A percentile compares a stretch with the other conserved stretches of the same genome.
Conservation (phyloP, 2,329 filamentous ascomycete genomes). For the Fusarium sublunatum region DNA sequence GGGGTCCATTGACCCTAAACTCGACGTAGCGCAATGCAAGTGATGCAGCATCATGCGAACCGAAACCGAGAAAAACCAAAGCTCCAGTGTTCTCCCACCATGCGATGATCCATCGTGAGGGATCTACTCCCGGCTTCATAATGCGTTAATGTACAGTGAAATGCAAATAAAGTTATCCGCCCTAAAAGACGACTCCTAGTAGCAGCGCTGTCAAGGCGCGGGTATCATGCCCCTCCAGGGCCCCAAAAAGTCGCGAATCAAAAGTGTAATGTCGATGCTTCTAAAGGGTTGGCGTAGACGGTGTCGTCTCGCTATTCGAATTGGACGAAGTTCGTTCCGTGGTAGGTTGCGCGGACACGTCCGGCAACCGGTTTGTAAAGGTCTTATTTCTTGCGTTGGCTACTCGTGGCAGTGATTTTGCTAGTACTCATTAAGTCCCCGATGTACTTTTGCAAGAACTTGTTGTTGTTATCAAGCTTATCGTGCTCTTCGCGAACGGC, state of each 20-base stretch:
- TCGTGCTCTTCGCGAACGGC: conserved; percentile 94
- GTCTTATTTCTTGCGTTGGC: conserved; percentile 64
- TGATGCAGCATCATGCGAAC: conserved; percentile 37
- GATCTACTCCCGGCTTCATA: conserved; percentile 40
- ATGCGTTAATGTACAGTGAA: conserved; percentile 46
- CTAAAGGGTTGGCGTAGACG: conserved; percentile 20
- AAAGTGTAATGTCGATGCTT: conserved; percentile 30
- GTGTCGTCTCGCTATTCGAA: conserved; percentile 18
- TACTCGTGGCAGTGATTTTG: conserved; percentile 72
- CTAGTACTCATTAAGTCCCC: conserved; percentile 92
- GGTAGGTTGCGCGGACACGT: not conserved
- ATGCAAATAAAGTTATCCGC: conserved; percentile 29
- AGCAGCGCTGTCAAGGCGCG: conserved; percentile 43
- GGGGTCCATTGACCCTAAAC: conserved; percentile 13
- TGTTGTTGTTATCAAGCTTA: conserved; percentile 96
- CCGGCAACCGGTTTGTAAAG: not conserved
- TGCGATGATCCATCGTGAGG: conserved; percentile 36
- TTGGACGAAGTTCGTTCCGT: conserved; percentile 3
- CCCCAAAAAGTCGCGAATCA: conserved; percentile 41
- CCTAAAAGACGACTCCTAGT: conserved; percentile 29
- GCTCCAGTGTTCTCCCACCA: conserved; percentile 39
- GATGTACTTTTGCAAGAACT: conserved; percentile 97
- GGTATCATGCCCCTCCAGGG: conserved; percentile 48
- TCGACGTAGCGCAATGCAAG: conserved; percentile 28
- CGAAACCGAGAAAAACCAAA: conserved; percentile 39